Evolutionary conservation across 2,329 filamentous ascomycete genomes (phyloP), one percentile per base, ranked within the genome.

Genomic region (Epichloe brachyelytri): DNA sequence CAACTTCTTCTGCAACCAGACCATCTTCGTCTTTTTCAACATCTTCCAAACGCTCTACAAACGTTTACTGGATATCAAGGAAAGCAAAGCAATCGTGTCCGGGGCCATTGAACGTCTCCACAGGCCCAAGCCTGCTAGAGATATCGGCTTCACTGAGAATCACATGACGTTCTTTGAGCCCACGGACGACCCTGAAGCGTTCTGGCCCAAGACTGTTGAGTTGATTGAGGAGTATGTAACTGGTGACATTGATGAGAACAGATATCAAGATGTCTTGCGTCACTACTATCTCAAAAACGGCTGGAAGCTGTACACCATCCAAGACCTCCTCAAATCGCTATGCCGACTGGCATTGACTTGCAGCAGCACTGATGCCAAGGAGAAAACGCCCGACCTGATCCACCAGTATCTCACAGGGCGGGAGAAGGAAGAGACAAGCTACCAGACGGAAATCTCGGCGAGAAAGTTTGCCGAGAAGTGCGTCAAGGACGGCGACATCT

Each of bases 1-100:
- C 72, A 91, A 91, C 63, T 81, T 97, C 64, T 98, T 94, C 71
- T 85, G 84, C 65, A 97, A 96, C 65, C 80, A 88, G 60, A 88
- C 85, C 3, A 84, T 98, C 53, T 95, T 89, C 64, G 90, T 93
- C 68, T 97, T 98, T 75, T 86, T 98, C 72, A 87, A 85, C 58
- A 83, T 95, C 54, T 93, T 98, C 65, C 82, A 95, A 63, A 86
- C 85, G n/a, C 73, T 98, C 5, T 97, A 95, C 68, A 80, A 83
- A 60, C 83, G 93, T 40, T 76, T 98, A 14, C 75, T 85, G 55
- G 85, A 86, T 54, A 81, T 97, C 66, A 97, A 97, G 71, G 76
- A 83, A 53, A 84, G 84, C 62, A 85, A 86, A 59, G 75, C 78
- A 3, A 79, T 83, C 43, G 90, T 94, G 10, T 75, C 79, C 46